Percentiles rank a stretch among this genome's conserved stretches.
Evolutionary conservation across 345 rosid species (phyloP).

Genomic region (Euphorbia pulcherrima): DNA sequence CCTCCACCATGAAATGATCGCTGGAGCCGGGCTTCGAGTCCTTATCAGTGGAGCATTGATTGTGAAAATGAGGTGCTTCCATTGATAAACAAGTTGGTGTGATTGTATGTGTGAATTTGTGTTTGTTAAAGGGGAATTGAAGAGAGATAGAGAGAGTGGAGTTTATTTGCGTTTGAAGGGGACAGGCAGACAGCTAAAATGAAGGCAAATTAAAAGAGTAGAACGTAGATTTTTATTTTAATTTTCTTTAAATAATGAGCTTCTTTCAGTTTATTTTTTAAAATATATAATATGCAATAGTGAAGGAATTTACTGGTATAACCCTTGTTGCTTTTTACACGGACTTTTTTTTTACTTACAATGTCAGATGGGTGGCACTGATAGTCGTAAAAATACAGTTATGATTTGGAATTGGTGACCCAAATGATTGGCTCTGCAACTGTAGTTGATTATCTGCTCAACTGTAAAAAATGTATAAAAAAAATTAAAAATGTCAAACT

Average conservation of each 20-base stretch:
- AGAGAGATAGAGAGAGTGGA: slow-evolving; percentile 20
- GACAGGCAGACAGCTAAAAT: slow-evolving; percentile 47
- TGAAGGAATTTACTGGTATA: slow-evolving; percentile 26
- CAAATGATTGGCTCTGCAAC: background rate
- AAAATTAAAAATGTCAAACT: no score
- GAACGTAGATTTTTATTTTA: background rate
- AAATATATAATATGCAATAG: no score
- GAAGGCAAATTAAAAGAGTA: slow-evolving; percentile 25
- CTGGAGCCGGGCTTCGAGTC: slow-evolving; percentile 30
- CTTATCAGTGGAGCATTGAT: slow-evolving; percentile 32
- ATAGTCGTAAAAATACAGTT: no score
- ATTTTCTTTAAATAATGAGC: slow-evolving; percentile 19
- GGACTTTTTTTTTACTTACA: background rate
- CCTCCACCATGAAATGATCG: slow-evolving; percentile 85
- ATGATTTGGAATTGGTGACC: slow-evolving; percentile 3
- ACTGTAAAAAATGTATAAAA: no score
- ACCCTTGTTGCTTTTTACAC: slow-evolving; percentile 29
- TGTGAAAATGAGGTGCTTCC: slow-evolving; percentile 33
- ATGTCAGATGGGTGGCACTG: background rate
- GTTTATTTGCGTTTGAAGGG: slow-evolving; percentile 51
- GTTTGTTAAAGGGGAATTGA: background rate
- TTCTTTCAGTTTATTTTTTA: slow-evolving; percentile 24
- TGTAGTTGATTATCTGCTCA: background rate
- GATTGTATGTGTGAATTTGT: background rate
- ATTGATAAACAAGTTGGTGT: background rate